phyloP scores from a whole-genome alignment of 495 filamentous ascomycete species.

The Trichoderma erinaceum region DNA sequence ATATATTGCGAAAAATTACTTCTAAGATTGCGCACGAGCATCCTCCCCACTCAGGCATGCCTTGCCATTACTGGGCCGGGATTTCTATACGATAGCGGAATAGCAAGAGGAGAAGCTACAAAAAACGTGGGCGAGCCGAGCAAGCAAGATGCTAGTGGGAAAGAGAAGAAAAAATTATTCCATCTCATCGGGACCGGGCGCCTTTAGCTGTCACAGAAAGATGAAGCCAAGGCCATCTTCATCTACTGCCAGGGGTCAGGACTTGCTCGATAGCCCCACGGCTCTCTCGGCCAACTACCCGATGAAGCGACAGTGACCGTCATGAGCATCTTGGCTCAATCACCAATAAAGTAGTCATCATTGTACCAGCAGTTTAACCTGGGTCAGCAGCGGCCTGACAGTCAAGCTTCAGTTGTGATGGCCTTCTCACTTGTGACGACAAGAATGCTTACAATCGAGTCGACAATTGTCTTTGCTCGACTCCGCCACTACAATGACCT shows the following conservation, averaged over 20 bases:
- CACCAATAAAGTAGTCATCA: not conserved
- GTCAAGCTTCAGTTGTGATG: not conserved
- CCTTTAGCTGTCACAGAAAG: constrained; percentile 5
- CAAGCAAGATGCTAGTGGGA: not conserved
- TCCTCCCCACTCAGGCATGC: constrained; percentile 4
- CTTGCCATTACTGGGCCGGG: not conserved
- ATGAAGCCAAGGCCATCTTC: constrained; percentile 6
- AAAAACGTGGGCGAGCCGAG: not conserved
- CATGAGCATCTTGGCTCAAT: not conserved
- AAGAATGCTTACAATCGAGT: no score
- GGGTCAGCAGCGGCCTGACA: not conserved
- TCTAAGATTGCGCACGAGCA: constrained; percentile 4
- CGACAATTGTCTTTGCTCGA: no score
- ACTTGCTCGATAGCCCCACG: constrained; percentile 3
- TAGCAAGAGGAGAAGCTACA: not conserved
- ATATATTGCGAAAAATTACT: constrained; percentile 7
- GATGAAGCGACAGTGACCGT: not conserved
- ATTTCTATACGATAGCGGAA: not conserved
- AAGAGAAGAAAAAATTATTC: not conserved
- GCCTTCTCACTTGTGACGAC: no score
- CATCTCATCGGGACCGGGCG: not conserved
- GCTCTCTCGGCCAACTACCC: not conserved
- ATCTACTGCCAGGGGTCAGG: not conserved
- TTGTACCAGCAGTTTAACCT: not conserved
- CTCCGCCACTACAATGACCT: no score